Percentiles rank a stretch among this genome's conserved stretches.
These are phyloP conservation scores for Pyricularia sp. DNA, from an alignment of 2,329 filamentous ascomycete genomes.

Conservation along the genomic window DNA sequence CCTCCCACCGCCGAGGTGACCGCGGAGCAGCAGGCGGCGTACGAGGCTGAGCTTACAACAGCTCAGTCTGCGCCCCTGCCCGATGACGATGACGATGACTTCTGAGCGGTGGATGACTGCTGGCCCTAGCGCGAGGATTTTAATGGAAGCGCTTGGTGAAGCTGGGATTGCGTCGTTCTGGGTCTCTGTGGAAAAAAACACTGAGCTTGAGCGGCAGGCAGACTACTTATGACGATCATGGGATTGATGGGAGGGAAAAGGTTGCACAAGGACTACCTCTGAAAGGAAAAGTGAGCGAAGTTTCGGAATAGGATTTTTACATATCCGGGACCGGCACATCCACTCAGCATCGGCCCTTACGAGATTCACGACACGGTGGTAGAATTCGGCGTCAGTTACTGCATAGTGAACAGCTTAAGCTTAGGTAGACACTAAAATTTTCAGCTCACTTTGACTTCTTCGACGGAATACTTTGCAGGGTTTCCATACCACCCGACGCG, in stretches of 20 bases:
- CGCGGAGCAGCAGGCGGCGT: slow-evolving; percentile 68
- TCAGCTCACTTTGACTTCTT: neutral
- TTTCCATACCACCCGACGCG: too few relatives aligned
- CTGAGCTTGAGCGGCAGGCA: neutral
- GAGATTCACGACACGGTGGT: slow-evolving; percentile 8
- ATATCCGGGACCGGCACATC: neutral
- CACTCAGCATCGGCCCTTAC: slow-evolving; percentile 6
- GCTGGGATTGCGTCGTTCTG: neutral
- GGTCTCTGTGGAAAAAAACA: neutral
- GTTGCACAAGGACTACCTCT: neutral
- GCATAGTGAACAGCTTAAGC: slow-evolving; percentile 7
- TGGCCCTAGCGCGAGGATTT: neutral
- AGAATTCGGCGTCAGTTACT: slow-evolving; percentile 7
- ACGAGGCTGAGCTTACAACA: slow-evolving; percentile 79
- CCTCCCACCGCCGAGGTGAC: slow-evolving; percentile 90
- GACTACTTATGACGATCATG: neutral
- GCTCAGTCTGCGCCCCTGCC: slow-evolving; percentile 81
- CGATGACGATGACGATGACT: slow-evolving; percentile 79
- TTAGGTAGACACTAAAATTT: slow-evolving; percentile 8
- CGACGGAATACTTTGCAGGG: neutral
- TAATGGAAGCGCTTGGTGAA: neutral
- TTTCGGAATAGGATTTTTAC: neutral
- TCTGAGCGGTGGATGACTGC: slow-evolving; percentile 30
- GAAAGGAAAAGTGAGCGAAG: neutral
- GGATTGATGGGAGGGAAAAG: neutral